Evolutionary conservation across 192 early-diverging fungal species (phyloP).

Genomic region (Jimgerdemannia flammicorona): DNA sequence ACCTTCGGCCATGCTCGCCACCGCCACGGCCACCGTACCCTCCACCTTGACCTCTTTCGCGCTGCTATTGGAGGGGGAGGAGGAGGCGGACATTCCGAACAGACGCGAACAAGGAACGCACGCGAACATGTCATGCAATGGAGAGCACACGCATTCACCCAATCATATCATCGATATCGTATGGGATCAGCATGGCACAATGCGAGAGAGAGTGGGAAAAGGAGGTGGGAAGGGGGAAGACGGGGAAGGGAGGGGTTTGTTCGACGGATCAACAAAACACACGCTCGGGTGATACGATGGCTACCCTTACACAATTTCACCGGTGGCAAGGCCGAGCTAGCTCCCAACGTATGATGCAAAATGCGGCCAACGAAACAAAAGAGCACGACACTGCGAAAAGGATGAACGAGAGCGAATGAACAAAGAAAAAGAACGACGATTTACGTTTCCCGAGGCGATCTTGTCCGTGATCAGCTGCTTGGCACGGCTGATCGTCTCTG

Average conservation of each 20-base stretch:
- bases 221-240: background rate
- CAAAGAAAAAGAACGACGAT: background rate
- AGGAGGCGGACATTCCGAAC: too few relatives aligned
- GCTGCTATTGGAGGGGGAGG: too few relatives aligned
- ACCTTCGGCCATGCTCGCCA: too few relatives aligned
- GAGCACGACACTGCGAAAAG: background rate
- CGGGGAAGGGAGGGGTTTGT: background rate
- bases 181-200: too few relatives aligned
- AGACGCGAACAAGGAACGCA: too few relatives aligned
- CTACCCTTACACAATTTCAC: background rate
- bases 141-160: too few relatives aligned
- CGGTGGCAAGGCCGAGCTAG: background rate
- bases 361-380: background rate
- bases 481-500: constrained; percentile 40
- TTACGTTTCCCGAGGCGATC: constrained; percentile 27
- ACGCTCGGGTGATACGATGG: background rate
- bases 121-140: too few relatives aligned
- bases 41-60: too few relatives aligned
- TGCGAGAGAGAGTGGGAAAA: too few relatives aligned
- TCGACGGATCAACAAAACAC: background rate
- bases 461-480: constrained; percentile 50
- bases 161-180: too few relatives aligned
- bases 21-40: too few relatives aligned
- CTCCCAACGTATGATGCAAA: background rate
- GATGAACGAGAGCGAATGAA: background rate